These are phyloP conservation scores for Arabidopsis lyrata DNA, from an alignment of 441 rosid genomes.

Conservation along the genomic window DNA sequence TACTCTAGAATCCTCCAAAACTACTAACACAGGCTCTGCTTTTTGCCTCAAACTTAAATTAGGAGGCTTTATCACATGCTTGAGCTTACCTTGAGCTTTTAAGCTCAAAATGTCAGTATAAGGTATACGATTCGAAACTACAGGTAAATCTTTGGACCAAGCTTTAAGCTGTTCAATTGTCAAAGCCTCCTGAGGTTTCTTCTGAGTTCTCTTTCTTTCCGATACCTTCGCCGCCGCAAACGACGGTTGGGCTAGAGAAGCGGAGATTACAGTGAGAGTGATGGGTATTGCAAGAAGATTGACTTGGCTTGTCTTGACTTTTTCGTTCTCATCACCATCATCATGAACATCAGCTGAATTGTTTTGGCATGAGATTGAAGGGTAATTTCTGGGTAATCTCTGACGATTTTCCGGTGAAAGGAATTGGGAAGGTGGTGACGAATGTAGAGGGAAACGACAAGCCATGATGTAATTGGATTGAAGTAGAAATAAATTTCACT, in stretches of 20 bases:
- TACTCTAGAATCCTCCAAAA: slow-evolving; percentile 82
- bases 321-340: slow-evolving; percentile 42
- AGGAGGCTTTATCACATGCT: slow-evolving; percentile 79
- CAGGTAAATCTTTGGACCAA: slow-evolving; percentile 79
- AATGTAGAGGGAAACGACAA: slow-evolving; percentile 53
- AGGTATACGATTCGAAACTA: slow-evolving; percentile 70
- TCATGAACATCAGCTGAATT: slow-evolving; percentile 32
- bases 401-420: slow-evolving; percentile 40
- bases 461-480: slow-evolving; percentile 51
- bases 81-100: slow-evolving; percentile 67
- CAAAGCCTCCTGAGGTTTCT: slow-evolving; percentile 58
- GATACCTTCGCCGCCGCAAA: slow-evolving; percentile 66
- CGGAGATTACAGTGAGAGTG: slow-evolving; percentile 72
- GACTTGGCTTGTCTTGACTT: slow-evolving; percentile 45
- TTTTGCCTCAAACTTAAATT: slow-evolving; percentile 54
- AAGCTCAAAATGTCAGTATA: slow-evolving; percentile 73
- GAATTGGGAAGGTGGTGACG: slow-evolving; percentile 47
- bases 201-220: slow-evolving; percentile 59
- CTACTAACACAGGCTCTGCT: slow-evolving; percentile 75
- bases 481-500: slow-evolving; percentile 1
- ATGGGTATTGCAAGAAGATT: slow-evolving; percentile 65
- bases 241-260: slow-evolving; percentile 57
- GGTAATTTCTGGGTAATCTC: slow-evolving; percentile 29
- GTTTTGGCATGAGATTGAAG: slow-evolving; percentile 53
- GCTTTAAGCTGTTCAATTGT: slow-evolving; percentile 78